phyloP scores from a whole-genome alignment of 495 filamentous ascomycete species.

The Hyaloscypha variabilis region DNA sequence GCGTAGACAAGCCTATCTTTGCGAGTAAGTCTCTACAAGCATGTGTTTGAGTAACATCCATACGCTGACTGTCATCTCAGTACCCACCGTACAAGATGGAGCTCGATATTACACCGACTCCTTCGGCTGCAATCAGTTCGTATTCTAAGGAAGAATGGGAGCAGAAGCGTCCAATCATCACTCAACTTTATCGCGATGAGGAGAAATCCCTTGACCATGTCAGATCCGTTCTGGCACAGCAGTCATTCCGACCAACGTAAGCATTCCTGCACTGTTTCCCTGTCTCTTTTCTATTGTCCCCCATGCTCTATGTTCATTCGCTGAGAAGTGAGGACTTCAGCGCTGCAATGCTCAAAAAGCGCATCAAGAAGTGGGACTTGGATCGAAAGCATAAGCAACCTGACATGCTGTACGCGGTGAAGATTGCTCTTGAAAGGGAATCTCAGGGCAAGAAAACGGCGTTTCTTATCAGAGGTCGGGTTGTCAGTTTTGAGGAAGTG shows the following conservation, averaged over 20 bases:
- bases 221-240: not conserved
- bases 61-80: too few species aligned
- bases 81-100: too few species aligned
- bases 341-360: slow-evolving; percentile 7
- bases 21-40: too few species aligned
- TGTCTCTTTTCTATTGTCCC: too few species aligned
- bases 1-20: too few species aligned
- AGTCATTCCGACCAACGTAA: slow-evolving; percentile 1
- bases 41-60: too few species aligned
- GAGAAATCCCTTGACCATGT: not conserved
- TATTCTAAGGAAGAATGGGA: not conserved
- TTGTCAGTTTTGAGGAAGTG: not conserved
- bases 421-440: slow-evolving; percentile 6
- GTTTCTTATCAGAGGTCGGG: slow-evolving; percentile 1
- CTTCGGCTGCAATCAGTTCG: not conserved
- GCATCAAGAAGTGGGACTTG: slow-evolving; percentile 14
- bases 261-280: not conserved
- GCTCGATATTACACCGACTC: too few species aligned
- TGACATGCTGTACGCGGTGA: slow-evolving; percentile 6
- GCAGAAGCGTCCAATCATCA: not conserved
- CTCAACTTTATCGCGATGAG: not conserved
- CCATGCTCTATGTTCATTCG: not conserved
- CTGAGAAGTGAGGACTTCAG: not conserved
- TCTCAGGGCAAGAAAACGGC: slow-evolving; percentile 7
- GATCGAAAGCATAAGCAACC: slow-evolving; percentile 2